These are phyloP conservation scores for Coniophora puteana DNA, from an alignment of 1,284 basidiomycete genomes.

Conservation along the genomic window DNA sequence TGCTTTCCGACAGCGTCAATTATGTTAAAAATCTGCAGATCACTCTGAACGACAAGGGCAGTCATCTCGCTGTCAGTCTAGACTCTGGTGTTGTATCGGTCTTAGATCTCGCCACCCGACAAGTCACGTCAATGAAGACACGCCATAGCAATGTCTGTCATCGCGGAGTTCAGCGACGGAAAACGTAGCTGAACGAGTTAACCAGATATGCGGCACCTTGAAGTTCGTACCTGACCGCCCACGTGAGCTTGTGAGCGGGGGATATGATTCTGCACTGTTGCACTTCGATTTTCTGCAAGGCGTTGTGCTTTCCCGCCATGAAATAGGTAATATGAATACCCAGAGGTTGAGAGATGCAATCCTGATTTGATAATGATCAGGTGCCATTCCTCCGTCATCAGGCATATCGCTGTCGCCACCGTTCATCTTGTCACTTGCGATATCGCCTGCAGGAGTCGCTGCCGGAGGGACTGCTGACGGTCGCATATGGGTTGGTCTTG, in stretches of 20 bases:
- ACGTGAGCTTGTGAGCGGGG: conserved; percentile 68
- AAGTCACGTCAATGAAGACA: conserved; percentile 52
- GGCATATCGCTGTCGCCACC: conserved; percentile 65
- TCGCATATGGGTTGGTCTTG: conserved; percentile 60
- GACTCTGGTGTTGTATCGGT: conserved; percentile 68
- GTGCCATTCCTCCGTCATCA: conserved; percentile 34
- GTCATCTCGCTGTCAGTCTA: conserved; percentile 60
- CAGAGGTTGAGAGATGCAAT: conserved; percentile 1
- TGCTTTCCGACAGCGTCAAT: conserved; percentile 1
- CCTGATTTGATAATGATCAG: conserved; percentile 24
- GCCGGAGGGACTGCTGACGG: conserved; percentile 77
- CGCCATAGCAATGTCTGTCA: conserved; percentile 58
- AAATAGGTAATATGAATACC: conserved; percentile 45
- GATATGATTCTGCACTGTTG: conserved; percentile 65
- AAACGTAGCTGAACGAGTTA: no score
- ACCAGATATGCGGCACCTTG: conserved; percentile 64
- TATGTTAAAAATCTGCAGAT: conserved; percentile 40
- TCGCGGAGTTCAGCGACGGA: no score
- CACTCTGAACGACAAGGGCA: conserved; percentile 49
- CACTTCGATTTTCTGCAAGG: conserved; percentile 64
- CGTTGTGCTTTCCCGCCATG: conserved; percentile 51
- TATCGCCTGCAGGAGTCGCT: conserved; percentile 54
- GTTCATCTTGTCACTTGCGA: conserved; percentile 58
- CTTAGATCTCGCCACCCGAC: conserved; percentile 49
- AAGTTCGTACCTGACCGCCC: conserved; percentile 68